Percentiles rank a stretch among this genome's conserved stretches.
phyloP scores from a whole-genome alignment of 2,329 filamentous ascomycete species.

The Cephalotrichum gorgonifer region DNA sequence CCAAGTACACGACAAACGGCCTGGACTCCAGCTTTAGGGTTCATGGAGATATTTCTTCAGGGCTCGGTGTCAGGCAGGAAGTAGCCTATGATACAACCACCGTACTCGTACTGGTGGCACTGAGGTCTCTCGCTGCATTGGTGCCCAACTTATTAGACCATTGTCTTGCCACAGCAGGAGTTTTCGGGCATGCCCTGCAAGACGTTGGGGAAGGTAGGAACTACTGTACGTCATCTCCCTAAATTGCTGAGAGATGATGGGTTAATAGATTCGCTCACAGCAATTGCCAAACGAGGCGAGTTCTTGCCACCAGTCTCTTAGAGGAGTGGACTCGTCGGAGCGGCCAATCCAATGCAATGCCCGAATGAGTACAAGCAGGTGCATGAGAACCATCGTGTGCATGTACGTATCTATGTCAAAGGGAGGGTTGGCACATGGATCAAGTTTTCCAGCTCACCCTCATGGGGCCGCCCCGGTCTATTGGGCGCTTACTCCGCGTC shows the following conservation, averaged over 20 bases:
- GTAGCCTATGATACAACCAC: too few species aligned
- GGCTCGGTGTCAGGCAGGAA: not conserved
- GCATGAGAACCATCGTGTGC: not conserved
- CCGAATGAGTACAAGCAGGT: too few species aligned
- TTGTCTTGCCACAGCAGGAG: not conserved
- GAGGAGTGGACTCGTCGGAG: not conserved
- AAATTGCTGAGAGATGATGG: not conserved
- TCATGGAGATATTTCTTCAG: not conserved
- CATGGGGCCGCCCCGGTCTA: not conserved
- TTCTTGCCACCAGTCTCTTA: not conserved
- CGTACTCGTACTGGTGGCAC: too few species aligned
- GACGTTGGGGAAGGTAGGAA: not conserved
- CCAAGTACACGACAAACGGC: not conserved
- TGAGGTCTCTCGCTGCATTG: not conserved
- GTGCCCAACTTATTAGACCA: not conserved
- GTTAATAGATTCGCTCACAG: too few species aligned
- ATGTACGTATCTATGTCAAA: not conserved
- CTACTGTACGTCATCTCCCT: not conserved
- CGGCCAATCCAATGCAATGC: too few species aligned
- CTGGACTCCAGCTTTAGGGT: not conserved
- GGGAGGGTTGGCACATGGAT: not conserved
- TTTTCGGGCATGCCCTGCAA: not conserved
- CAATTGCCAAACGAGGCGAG: not conserved
- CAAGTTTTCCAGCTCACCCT: not conserved
- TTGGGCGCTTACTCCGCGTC: not conserved